Conservation (phyloP, 164 flowering plant species). For the Kingdonia uniflora region DNA sequence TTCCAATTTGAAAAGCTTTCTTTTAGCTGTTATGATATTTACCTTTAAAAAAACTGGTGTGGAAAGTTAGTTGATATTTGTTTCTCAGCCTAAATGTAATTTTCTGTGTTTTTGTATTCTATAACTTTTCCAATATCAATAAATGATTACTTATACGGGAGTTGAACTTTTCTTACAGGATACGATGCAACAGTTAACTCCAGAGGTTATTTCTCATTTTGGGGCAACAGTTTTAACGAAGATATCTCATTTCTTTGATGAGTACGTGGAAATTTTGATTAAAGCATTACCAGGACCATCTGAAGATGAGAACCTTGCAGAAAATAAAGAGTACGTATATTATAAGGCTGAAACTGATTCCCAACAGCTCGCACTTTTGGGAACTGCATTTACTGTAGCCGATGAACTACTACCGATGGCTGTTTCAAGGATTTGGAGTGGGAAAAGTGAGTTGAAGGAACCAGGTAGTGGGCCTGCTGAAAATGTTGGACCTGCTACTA, state of each 20-base stretch:
- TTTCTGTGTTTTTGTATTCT: too few relatives aligned
- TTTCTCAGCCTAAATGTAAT: too few relatives aligned
- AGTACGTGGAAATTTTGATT: slow-evolving; percentile 56
- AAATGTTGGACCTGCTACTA: slow-evolving; percentile 18
- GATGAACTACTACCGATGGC: slow-evolving; percentile 74
- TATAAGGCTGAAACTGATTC: slow-evolving; percentile 89
- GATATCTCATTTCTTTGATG: slow-evolving; percentile 69
- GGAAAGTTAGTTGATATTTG: too few relatives aligned
- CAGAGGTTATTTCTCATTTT: slow-evolving; percentile 49
- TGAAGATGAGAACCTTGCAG: slow-evolving; percentile 75
- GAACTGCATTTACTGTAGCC: slow-evolving; percentile 74
- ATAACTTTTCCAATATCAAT: background rate
- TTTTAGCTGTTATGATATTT: too few relatives aligned
- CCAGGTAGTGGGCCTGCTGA: slow-evolving; percentile 30
- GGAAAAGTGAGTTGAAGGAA: slow-evolving; percentile 36
- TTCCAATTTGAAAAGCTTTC: too few relatives aligned
- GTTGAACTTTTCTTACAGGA: slow-evolving; percentile 39
- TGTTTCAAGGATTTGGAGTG: slow-evolving; percentile 40
- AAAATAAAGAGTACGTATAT: slow-evolving; percentile 46
- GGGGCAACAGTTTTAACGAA: slow-evolving; percentile 65
- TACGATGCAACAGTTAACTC: slow-evolving; percentile 67
- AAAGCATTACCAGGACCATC: slow-evolving; percentile 68
- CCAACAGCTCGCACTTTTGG: slow-evolving; percentile 88
- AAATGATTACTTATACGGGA: background rate
- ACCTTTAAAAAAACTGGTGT: too few relatives aligned